These are phyloP conservation scores for Penicillium desertorum DNA, from an alignment of 495 filamentous ascomycete genomes.

Conservation along the genomic window DNA sequence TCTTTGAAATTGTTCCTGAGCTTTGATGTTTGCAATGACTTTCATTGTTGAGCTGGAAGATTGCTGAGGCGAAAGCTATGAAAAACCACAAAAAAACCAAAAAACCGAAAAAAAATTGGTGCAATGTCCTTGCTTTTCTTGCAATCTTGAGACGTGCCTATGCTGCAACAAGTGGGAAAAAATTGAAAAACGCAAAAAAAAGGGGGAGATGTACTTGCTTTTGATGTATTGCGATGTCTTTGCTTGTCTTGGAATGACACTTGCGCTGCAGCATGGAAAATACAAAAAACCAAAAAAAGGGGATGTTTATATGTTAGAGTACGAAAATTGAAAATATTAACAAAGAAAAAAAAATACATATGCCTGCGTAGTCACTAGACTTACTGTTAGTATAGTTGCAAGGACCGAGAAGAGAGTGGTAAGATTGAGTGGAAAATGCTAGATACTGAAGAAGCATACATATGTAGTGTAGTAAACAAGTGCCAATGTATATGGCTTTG, in stretches of 20 bases:
- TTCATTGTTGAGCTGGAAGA: neutral
- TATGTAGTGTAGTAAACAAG: constrained; percentile 4
- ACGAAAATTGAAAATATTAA: neutral
- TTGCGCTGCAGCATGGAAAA: neutral
- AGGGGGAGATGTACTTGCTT: neutral
- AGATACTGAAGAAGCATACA: neutral
- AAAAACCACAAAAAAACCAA: constrained; percentile 6
- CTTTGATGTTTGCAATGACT: neutral
- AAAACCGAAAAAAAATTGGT: too few species aligned
- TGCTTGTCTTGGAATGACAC: neutral
- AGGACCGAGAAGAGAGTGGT: neutral
- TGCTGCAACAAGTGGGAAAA: neutral
- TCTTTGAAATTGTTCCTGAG: neutral
- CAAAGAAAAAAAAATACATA: neutral
- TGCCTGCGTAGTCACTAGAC: neutral
- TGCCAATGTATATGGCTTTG: neutral
- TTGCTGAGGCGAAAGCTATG: neutral
- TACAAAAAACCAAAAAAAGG: constrained; percentile 1
- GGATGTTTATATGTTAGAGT: constrained; percentile 4
- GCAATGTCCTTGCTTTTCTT: neutral
- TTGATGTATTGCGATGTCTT: neutral
- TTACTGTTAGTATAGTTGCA: neutral
- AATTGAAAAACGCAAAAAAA: constrained; percentile 11
- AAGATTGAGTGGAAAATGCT: neutral
- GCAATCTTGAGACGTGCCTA: neutral